Conservation (phyloP, 805 yeast species). For the Teunomyces gatunensis region DNA sequence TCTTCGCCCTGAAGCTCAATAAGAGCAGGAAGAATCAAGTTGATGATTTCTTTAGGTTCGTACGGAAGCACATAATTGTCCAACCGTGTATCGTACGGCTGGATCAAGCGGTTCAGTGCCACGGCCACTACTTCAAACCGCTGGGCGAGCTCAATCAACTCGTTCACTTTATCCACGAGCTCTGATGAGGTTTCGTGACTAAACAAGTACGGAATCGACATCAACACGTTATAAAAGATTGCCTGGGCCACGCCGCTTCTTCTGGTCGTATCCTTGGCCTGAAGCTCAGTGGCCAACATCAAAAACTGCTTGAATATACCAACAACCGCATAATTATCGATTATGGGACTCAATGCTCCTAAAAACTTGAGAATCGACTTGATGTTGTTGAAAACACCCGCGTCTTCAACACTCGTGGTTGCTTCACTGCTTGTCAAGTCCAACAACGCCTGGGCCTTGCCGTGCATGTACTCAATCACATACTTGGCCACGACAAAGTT, state of each 20-base stretch:
- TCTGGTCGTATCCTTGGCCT: conserved; percentile 25
- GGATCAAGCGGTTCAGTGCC: conserved; percentile 20
- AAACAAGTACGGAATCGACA: conserved; percentile 64
- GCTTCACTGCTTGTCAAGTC: conserved; percentile 25
- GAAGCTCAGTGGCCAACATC: conserved; percentile 54
- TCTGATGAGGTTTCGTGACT: conserved; percentile 37
- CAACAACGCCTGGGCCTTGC: conserved; percentile 56
- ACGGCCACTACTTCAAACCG: conserved; percentile 29
- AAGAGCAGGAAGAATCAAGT: conserved; percentile 52
- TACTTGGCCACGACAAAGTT: conserved; percentile 65
- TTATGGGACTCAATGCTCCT: conserved; percentile 61
- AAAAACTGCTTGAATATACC: conserved; percentile 54
- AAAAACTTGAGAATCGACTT: conserved; percentile 72
- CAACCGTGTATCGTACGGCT: conserved; percentile 37
- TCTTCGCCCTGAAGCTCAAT: conserved; percentile 30
- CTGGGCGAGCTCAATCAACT: conserved; percentile 47
- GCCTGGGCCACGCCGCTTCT: conserved; percentile 68
- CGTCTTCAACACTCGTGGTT: conserved; percentile 29
- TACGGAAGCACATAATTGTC: conserved; percentile 45
- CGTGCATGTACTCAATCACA: conserved; percentile 66
- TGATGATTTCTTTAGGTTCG: conserved; percentile 46
- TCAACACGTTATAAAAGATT: conserved; percentile 57
- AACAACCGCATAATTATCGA: conserved; percentile 42
- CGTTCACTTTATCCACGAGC: conserved; percentile 36
- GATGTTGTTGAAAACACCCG: conserved; percentile 66